Conservation (phyloP, 1,284 basidiomycete genomes). For the Calocybe gambosa region DNA sequence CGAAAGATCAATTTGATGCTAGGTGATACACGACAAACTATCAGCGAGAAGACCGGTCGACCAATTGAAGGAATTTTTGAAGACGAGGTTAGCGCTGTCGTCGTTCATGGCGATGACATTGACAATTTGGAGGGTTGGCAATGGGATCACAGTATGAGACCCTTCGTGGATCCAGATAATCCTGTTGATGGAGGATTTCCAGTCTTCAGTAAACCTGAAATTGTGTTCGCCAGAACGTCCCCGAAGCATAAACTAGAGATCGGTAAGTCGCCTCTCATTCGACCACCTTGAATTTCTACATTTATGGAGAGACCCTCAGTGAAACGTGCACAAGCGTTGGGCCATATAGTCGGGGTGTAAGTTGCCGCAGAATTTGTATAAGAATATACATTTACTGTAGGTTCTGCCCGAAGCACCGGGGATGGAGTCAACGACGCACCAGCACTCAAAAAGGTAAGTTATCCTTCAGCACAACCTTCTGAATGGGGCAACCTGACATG, state of each 20-base stretch:
- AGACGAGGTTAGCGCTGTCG: slow-evolving; percentile 59
- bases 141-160: slow-evolving; percentile 53
- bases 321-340: slow-evolving; percentile 62
- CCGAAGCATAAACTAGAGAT: slow-evolving; percentile 71
- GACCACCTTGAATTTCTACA: neutral
- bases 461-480: neutral
- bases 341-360: slow-evolving; percentile 67
- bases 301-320: slow-evolving; percentile 39
- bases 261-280: slow-evolving; percentile 30
- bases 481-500: neutral
- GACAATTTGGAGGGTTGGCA: slow-evolving; percentile 60
- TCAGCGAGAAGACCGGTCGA: slow-evolving; percentile 49
- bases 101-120: slow-evolving; percentile 63
- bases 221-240: slow-evolving; percentile 67
- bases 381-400: neutral
- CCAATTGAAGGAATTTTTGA: slow-evolving; percentile 56
- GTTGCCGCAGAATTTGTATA: slow-evolving; percentile 19
- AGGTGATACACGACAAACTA: slow-evolving; percentile 56
- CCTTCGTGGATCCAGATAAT: neutral
- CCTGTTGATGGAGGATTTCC: slow-evolving; percentile 5
- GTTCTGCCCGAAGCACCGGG: slow-evolving; percentile 35
- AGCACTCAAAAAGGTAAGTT: slow-evolving; percentile 51
- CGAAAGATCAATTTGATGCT: slow-evolving; percentile 62
- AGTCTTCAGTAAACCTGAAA: slow-evolving; percentile 64
- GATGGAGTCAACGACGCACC: slow-evolving; percentile 71